Evolutionary conservation across 805 yeast genomes (phyloP), one percentile per base, ranked within the genome.

Genomic region (Ogataea nakhonphanomensis): DNA sequence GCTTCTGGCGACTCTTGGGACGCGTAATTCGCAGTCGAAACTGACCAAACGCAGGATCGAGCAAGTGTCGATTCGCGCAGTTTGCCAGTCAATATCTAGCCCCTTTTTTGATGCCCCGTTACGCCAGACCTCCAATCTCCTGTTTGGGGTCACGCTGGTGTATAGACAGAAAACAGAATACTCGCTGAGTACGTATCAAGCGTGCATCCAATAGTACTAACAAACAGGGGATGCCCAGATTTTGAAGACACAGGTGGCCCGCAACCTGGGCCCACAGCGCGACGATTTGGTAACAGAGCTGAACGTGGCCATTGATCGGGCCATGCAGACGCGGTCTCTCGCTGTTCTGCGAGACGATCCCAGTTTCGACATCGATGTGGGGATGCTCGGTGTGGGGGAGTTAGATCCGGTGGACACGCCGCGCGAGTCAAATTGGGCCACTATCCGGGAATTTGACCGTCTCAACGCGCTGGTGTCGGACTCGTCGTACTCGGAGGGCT

Each of bases 161-260:
- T 74, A 73, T 53, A 73, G 66, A 41, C 70, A 72, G 21, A 74
- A 79, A 52, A 67, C 73, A 0, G 69, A 68, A 3, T 70, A 69
- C 48, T 67, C 73, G 46, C 66, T 64, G 46, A 52, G 61, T 51
- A 46, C 43, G 62, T 50, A 24, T 17, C n/a, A 5, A 4, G 21
- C 17, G 8, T 17, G 24, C 9, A 17, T 4, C 20, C 20, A 5
- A 23, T 14, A n/a, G 25, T 17, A 26, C 34, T 36, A 24, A 33
- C 35, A 22, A 25, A 17, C 24, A 47, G 55, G 50, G 15, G 51
- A 48, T 23, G 50, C 57, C 20, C 40, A 33, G 35, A 25, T 33
- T 14, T 30, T 40, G 14, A 49, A 45, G 24, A 22, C 42, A 7
- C 51, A 42, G 25, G 39, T 48, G 7, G 35, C 43, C 5, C 35